Conservation (phyloP, 1,284 basidiomycete species). For the Termitomyces sp. region DNA sequence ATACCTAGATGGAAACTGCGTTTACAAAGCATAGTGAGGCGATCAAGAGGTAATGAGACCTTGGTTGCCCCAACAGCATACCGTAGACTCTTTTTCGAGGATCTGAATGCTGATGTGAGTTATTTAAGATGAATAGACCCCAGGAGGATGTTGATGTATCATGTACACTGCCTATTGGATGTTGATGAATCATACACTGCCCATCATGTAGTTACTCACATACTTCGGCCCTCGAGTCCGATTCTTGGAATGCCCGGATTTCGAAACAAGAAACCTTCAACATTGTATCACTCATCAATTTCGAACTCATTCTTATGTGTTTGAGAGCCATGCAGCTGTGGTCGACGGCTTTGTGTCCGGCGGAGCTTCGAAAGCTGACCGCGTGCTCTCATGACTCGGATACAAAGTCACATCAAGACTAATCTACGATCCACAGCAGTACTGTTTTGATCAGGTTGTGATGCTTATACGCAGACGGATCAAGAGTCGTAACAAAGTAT, state of each 20-base stretch:
- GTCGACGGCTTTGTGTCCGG: not conserved
- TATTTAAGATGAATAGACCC: not conserved
- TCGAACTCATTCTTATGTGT: not conserved
- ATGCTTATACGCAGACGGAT: not conserved
- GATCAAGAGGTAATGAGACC: not conserved
- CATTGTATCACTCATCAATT: not conserved
- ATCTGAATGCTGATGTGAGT: not conserved
- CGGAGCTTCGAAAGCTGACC: not conserved
- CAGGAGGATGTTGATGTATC: not conserved
- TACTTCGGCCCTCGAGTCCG: not conserved
- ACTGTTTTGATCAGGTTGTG: constrained; percentile 1
- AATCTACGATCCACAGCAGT: not conserved
- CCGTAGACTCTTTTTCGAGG: not conserved
- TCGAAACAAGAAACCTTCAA: not conserved
- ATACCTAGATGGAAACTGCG: not conserved
- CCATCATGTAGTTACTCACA: no score
- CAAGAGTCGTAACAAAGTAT: no score
- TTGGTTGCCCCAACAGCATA: no score
- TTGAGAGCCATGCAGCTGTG: not conserved
- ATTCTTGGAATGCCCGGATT: no score
- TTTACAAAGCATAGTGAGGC: not conserved
- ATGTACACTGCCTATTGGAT: not conserved
- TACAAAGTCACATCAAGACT: not conserved
- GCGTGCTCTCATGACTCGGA: not conserved
- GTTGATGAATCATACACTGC: no score